Base-by-base conservation (phyloP, 768 basidiomycete species). In the Mycena chlorophos region DNA sequence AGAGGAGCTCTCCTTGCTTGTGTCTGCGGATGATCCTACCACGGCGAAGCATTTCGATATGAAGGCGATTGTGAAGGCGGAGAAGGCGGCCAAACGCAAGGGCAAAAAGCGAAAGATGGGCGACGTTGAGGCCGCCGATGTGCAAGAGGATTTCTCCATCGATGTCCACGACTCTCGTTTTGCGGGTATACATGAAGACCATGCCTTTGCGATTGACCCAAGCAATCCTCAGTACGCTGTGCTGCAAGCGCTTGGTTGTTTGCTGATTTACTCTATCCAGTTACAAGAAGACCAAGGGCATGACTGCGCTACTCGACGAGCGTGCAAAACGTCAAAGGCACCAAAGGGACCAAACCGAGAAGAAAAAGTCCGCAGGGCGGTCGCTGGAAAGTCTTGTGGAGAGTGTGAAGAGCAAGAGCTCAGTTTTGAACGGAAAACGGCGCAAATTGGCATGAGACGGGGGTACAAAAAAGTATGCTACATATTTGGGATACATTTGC, bases 151-250 rank as follows among this genome's bases (percentile, higher is more conserved):
- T 56, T 98, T 98, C 69, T 69, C 77, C 39, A 84, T 98, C 64
- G 78, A 99, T 67, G 85, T 94, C 57, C 81, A 82, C 63, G 97
- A 99, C 65, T 82, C 87, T 10, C 87, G 97, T 16, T 98, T 98
- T 79, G 84, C 84, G 66, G 87, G 82, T 20, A 66, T 98, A 40
- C 89, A 94, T 64, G 92, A 97, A 63, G 89, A 98, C 65, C 86
- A 91, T 64, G 82, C 87, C 28, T 98, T 91, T 61, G 95, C 96
- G 0, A 94, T 99, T 61, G 97, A 99, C 70, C 96, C 97, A 19
- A 90, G 84, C 51, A 91, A 98, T 73, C 94, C 96, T 68, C 91
- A 87, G 96, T 97, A 66, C 61, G 94, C n/a, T n/a, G n/a, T n/a
- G n/a, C n/a, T n/a, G n/a, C n/a, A n/a, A n/a, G n/a, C n/a, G 79